Evolutionary conservation across 2,329 filamentous ascomycete genomes (phyloP).

Genomic region (Cercospora sp.): DNA sequence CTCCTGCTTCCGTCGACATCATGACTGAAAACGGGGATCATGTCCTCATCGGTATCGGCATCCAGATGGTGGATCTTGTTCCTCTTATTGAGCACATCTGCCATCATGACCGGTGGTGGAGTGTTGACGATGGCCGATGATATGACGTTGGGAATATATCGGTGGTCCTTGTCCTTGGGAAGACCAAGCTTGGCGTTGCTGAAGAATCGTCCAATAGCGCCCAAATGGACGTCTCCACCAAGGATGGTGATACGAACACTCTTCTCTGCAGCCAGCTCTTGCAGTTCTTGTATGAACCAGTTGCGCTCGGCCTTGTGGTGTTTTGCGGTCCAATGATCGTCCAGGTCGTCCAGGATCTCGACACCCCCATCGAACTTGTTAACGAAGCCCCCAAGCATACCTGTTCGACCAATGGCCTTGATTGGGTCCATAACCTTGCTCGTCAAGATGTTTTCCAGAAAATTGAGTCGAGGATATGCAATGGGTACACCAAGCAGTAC

Average conservation of each 20-base stretch:
- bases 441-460: constrained; percentile 70
- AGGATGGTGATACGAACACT: constrained; percentile 89
- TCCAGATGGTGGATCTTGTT: constrained; percentile 73
- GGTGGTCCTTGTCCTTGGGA: constrained; percentile 84
- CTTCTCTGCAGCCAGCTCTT: constrained; percentile 89
- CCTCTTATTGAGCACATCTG: constrained; percentile 88
- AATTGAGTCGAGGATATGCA: constrained; percentile 51
- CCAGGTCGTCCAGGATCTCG: constrained; percentile 86
- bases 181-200: constrained; percentile 77
- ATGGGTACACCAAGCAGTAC: constrained; percentile 75
- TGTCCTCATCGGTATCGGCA: constrained; percentile 80
- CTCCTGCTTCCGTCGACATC: constrained; percentile 86
- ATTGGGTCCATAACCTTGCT: constrained; percentile 83
- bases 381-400: constrained; percentile 74
- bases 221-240: constrained; percentile 90
- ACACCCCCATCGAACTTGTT: constrained; percentile 91
- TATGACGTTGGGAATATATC: constrained; percentile 95
- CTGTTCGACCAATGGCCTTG: constrained; percentile 81
- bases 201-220: constrained; percentile 91
- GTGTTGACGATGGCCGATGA: constrained; percentile 93
- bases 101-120: constrained; percentile 82
- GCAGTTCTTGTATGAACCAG: constrained; percentile 83
- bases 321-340: constrained; percentile 97
- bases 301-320: constrained; percentile 89
- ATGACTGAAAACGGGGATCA: constrained; percentile 89